Base-by-base conservation (phyloP, 2,329 filamentous ascomycete genomes). In the Fusarium odoratissimum region DNA sequence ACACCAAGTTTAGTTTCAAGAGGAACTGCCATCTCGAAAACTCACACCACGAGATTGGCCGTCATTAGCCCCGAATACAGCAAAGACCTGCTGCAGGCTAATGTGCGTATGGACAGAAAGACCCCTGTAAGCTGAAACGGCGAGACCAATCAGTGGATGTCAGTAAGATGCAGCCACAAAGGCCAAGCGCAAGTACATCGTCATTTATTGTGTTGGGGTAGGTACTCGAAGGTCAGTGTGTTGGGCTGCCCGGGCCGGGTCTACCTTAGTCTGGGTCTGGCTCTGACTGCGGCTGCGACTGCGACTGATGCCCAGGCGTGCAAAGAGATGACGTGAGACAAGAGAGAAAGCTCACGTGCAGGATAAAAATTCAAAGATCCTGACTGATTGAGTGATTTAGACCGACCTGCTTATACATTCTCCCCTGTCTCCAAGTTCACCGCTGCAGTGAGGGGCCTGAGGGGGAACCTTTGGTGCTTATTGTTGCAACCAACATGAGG, bases 61-160 rank as follows among this genome's bases (percentile, higher is more conserved):
- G 13, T 42, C 28, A 25, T 62, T 66, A 33, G 30, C 35, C 38
- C 49, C 25, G 30, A n/a, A 14, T 8, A 30, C 41, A 33, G 16
- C 13, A 28, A 44, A 28, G 25, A 37, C 45, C 4, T 35, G 16
- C 25, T 30, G 37, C 23, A 48, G 62, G 52, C 65, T 69, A 69
- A 28, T 52, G 40, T 33, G 6, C 4, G 42, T 21, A 35, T 25
- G n/a, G 25, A 4, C 31, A 35, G 48, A 35, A 14, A 3, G 21
- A 64, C 49, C 65, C 66, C 45, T 69, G 66, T 69, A 44, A 58
- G 65, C 66, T 69, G 66, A 69, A 69, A 14, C 25, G 5, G 8
- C 13, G 42, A 56, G 37, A 9, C 66, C 66, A 69, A 69, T 69
- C 59, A 54, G n/a, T 25, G 33, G 25, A n/a, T 16, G 31, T 14